Conservation (phyloP, 495 filamentous ascomycete species). For the Trichoderma asperelloides region DNA sequence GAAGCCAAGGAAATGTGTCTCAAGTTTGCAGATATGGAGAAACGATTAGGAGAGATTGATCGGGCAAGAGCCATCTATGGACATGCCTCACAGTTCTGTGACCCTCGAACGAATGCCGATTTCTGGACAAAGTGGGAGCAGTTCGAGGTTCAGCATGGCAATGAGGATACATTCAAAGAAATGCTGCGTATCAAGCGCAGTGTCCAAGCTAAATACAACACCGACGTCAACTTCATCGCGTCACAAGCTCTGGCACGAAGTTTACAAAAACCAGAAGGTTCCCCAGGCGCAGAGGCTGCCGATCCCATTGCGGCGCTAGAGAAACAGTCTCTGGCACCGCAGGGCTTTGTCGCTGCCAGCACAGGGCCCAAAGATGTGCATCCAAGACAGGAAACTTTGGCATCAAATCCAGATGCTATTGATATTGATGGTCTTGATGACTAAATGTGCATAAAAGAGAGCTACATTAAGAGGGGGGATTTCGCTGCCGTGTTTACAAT, state of each 20-base stretch:
- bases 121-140: constrained; percentile 98
- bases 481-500: background rate
- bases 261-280: constrained; percentile 43
- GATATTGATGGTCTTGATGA: constrained; percentile 62
- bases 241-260: constrained; percentile 84
- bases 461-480: background rate
- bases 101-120: constrained; percentile 75
- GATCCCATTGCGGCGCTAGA: constrained; percentile 93
- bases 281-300: constrained; percentile 33
- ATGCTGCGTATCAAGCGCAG: constrained; percentile 97
- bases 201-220: constrained; percentile 96
- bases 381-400: constrained; percentile 16
- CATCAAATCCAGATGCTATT: constrained; percentile 77
- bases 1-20: constrained; percentile 97
- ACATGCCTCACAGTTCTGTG: constrained; percentile 94
- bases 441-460: constrained; percentile 15
- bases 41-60: constrained; percentile 91
- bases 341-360: constrained; percentile 84
- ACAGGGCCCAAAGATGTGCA: constrained; percentile 70
- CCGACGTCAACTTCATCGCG: constrained; percentile 97
- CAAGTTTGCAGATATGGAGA: constrained; percentile 99
- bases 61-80: constrained; percentile 91
- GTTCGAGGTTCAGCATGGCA: constrained; percentile 95
- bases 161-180: constrained; percentile 99
- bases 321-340: constrained; percentile 76